Conservation (phyloP, 2,329 filamentous ascomycete species). For the Drechslerella dactyloides region DNA sequence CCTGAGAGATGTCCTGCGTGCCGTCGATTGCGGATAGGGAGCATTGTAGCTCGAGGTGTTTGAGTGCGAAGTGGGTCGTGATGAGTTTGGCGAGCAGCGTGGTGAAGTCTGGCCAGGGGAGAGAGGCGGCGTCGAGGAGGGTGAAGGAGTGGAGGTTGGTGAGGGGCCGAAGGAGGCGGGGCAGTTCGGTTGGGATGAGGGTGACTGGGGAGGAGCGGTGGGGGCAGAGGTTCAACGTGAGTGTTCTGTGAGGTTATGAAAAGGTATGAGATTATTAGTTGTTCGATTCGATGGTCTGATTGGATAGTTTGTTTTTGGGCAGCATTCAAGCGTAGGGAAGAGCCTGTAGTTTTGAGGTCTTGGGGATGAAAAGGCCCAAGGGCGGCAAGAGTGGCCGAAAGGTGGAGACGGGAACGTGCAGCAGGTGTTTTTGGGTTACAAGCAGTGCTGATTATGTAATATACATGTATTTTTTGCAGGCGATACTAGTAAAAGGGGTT, state of each 20-base stretch:
- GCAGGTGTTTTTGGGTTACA: too few species aligned
- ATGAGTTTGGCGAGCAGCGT: constrained; percentile 37
- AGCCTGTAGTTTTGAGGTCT: too few species aligned
- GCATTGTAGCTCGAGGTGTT: constrained; percentile 42
- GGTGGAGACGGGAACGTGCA: too few species aligned
- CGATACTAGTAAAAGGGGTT: too few species aligned
- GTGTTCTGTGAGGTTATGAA: constrained; percentile 6
- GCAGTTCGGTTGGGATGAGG: constrained; percentile 27
- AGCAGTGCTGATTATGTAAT: neutral
- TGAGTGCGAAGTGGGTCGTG: constrained; percentile 43
- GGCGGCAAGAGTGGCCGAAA: too few species aligned
- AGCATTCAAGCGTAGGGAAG: too few species aligned
- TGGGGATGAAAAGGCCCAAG: too few species aligned
- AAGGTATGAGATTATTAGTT: too few species aligned
- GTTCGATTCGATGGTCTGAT: too few species aligned
- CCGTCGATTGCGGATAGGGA: constrained; percentile 25
- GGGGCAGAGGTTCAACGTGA: constrained; percentile 34
- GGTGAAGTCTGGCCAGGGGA: constrained; percentile 34
- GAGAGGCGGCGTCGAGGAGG: constrained; percentile 30
- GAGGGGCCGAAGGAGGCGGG: constrained; percentile 27
- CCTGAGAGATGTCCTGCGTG: constrained; percentile 9
- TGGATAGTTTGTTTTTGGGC: too few species aligned
- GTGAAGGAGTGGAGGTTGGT: constrained; percentile 34
- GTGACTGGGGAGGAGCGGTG: neutral
- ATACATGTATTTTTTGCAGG: constrained; percentile 10